phyloP scores from a whole-genome alignment of 164 flowering plant species.

The Buxus sempervirens region DNA sequence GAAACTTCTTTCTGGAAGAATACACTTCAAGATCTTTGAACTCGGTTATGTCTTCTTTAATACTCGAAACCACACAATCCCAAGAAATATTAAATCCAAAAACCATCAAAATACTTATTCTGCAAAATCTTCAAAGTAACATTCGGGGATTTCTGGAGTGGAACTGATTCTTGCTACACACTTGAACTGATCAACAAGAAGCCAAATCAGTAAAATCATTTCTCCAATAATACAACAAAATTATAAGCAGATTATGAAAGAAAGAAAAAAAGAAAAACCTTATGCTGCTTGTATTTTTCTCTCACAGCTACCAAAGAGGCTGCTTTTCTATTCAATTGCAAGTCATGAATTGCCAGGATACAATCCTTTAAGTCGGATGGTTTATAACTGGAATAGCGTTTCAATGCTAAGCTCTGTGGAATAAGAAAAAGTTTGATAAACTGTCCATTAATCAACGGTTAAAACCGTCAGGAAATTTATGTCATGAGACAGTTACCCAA shows the following conservation, averaged over 20 bases:
- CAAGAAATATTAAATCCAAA: background rate
- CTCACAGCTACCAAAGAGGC: conserved; percentile 38
- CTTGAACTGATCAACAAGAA: conserved; percentile 42
- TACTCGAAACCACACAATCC: background rate
- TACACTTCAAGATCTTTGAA: background rate
- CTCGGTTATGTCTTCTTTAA: background rate
- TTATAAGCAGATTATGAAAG: background rate
- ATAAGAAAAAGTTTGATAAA: background rate
- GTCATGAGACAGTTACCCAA: conserved; percentile 44
- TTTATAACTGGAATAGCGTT: conserved; percentile 42
- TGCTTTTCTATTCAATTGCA: conserved; percentile 44
- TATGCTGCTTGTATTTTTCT: conserved; percentile 61
- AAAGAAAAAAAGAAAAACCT: conserved; percentile 31
- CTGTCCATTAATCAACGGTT: background rate
- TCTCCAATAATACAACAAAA: background rate
- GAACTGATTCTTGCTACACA: conserved; percentile 43
- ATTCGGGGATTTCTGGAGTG: conserved; percentile 44
- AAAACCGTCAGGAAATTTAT: background rate
- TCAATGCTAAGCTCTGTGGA: conserved; percentile 40
- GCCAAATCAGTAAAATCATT: background rate
- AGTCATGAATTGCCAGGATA: conserved; percentile 48
- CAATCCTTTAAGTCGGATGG: conserved; percentile 64
- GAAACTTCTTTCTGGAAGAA: no score
- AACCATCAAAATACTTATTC: conserved; percentile 1
- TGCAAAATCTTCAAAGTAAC: conserved; percentile 36